Evolutionary conservation across 352 stramenopile species (phyloP).

Genomic region (Pythium aphanidermatum): DNA sequence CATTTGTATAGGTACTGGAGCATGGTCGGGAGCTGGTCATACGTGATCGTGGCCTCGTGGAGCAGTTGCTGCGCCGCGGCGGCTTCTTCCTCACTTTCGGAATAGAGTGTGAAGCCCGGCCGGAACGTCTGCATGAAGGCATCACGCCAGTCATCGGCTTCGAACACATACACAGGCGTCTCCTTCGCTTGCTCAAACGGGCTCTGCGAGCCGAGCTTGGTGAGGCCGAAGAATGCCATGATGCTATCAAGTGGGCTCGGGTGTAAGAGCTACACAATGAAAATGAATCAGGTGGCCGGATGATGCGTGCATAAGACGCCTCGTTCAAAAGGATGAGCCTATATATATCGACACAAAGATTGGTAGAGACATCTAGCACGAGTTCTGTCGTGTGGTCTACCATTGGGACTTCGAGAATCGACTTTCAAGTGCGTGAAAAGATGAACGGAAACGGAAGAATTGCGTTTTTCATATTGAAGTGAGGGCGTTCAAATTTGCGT

Average conservation of each 20-base stretch:
- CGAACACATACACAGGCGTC: constrained; percentile 52
- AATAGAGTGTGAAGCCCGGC: constrained; percentile 45
- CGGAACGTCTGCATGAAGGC: constrained; percentile 52
- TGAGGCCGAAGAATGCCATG: constrained; percentile 72
- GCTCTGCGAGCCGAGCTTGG: constrained; percentile 44
- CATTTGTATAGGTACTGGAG: constrained; percentile 58
- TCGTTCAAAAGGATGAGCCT: too few relatives aligned
- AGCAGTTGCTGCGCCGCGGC: constrained; percentile 24
- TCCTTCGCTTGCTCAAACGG: constrained; percentile 48
- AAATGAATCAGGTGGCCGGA: too few relatives aligned
- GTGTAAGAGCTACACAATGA: too few relatives aligned
- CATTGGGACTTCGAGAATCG: too few relatives aligned
- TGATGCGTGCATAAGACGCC: too few relatives aligned
- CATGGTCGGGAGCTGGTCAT: constrained; percentile 31
- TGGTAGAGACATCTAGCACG: too few relatives aligned
- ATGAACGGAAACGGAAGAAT: too few relatives aligned
- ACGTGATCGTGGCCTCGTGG: constrained; percentile 25
- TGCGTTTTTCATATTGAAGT: too few relatives aligned
- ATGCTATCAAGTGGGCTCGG: background rate
- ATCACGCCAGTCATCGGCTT: constrained; percentile 41
- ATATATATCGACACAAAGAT: too few relatives aligned
- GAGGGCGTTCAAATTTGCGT: too few relatives aligned
- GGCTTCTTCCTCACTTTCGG: constrained; percentile 51
- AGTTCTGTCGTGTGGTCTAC: too few relatives aligned
- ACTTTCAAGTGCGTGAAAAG: too few relatives aligned